A percentile compares a stretch with the other conserved stretches of the same genome.
Evolutionary conservation across 2,329 filamentous ascomycete species (phyloP).

Genomic region (Zasmidium citrigriseum): DNA sequence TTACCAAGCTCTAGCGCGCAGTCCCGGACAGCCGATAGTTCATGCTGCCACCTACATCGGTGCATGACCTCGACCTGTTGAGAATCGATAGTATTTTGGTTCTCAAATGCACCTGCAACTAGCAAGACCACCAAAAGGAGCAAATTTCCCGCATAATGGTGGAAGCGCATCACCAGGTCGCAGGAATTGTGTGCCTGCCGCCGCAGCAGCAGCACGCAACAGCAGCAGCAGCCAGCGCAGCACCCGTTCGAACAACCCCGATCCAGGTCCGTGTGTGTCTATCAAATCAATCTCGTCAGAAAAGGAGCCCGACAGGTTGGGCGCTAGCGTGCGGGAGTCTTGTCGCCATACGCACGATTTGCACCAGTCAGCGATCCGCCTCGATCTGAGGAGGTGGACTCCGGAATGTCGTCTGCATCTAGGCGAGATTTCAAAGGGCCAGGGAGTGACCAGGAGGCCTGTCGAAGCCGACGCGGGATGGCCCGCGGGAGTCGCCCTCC

Average conservation of each 20-base stretch:
- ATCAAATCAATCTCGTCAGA: background rate
- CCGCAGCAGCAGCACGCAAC: background rate
- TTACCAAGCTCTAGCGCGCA: background rate
- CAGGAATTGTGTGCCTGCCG: background rate
- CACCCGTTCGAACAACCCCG: constrained; percentile 1
- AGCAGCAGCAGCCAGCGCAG: constrained; percentile 6
- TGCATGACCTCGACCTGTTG: background rate
- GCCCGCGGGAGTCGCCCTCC: constrained; percentile 14
- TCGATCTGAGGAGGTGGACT: constrained; percentile 19
- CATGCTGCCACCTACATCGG: constrained; percentile 7
- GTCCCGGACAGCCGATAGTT: background rate
- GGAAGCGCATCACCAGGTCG: constrained; percentile 4
- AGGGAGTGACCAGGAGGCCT: background rate
- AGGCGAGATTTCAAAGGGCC: constrained; percentile 14
- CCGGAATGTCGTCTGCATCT: constrained; percentile 18
- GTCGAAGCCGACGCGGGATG: constrained; percentile 15
- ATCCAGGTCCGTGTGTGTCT: constrained; percentile 1
- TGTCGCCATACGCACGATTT: constrained; percentile 11
- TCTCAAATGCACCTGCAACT: background rate
- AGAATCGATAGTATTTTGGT: background rate
- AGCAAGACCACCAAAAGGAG: background rate
- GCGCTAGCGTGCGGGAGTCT: constrained; percentile 6
- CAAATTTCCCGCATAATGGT: background rate
- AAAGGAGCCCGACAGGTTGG: constrained; percentile 7
- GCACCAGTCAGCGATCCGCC: constrained; percentile 15